phyloP scores from a whole-genome alignment of 2,329 filamentous ascomycete genomes.

The Chlorencoelia australis region DNA sequence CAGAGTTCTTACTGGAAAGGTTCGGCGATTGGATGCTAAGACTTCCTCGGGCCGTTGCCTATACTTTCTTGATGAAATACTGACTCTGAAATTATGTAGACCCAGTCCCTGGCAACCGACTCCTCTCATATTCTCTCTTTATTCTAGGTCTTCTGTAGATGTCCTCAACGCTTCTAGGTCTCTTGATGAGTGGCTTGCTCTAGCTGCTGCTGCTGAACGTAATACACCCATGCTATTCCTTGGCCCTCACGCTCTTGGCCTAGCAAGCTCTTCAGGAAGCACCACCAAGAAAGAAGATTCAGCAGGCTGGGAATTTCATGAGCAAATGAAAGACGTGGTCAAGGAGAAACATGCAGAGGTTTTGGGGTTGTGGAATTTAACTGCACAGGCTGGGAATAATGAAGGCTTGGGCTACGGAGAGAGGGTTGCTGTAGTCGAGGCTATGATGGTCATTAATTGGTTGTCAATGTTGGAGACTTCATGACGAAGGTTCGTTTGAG shows the following conservation, averaged over 20 bases:
- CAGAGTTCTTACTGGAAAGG: too few relatives aligned
- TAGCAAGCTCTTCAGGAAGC: slow-evolving; percentile 1
- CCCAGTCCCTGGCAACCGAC: slow-evolving; percentile 30
- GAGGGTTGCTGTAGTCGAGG: slow-evolving; percentile 32
- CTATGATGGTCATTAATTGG: slow-evolving; percentile 30
- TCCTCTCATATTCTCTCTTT: slow-evolving; percentile 30
- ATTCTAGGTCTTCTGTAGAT: slow-evolving; percentile 25
- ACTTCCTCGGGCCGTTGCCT: too few relatives aligned
- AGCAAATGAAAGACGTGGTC: slow-evolving; percentile 27
- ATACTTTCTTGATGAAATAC: too few relatives aligned
- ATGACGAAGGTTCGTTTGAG: too few relatives aligned
- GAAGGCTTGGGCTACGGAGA: slow-evolving; percentile 31
- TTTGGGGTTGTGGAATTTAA: slow-evolving; percentile 34
- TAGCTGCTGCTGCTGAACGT: slow-evolving; percentile 28
- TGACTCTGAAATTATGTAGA: too few relatives aligned
- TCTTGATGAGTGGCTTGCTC: slow-evolving; percentile 31
- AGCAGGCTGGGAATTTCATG: slow-evolving; percentile 29
- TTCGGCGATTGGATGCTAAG: too few relatives aligned
- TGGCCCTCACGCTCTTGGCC: slow-evolving; percentile 27
- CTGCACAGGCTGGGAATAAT: slow-evolving; percentile 30
- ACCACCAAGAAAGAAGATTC: slow-evolving; percentile 5
- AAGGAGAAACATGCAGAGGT: slow-evolving; percentile 30
- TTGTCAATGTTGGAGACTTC: slow-evolving; percentile 26
- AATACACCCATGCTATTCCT: slow-evolving; percentile 35
- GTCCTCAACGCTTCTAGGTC: slow-evolving; percentile 23